Conservation (phyloP, 176 grass and related monocot genomes). For the Ampelocalamus luodianensis region DNA sequence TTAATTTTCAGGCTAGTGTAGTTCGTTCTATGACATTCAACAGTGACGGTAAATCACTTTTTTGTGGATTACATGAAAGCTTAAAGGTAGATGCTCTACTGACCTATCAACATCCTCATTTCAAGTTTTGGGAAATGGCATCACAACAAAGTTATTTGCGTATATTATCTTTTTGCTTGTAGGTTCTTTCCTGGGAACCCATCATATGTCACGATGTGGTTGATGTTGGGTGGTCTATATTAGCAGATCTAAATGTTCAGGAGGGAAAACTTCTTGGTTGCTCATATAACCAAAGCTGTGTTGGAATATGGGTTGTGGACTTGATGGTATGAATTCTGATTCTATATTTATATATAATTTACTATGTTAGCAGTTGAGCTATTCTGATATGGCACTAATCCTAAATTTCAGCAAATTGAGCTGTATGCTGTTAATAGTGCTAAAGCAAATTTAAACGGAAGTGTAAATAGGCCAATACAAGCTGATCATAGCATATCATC, state of each 20-base stretch:
- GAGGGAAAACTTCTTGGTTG: conserved; percentile 95
- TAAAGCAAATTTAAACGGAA: conserved; percentile 54
- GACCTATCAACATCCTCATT: conserved; percentile 8
- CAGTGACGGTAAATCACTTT: conserved; percentile 78
- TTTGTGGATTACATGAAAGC: conserved; percentile 95
- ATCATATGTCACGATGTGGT: conserved; percentile 76
- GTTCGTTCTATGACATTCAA: conserved; percentile 90
- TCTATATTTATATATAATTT: conserved; percentile 17
- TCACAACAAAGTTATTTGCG: background rate
- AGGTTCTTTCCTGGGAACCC: conserved; percentile 97
- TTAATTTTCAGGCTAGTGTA: conserved; percentile 71
- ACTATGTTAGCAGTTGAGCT: conserved; percentile 32
- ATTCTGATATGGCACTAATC: conserved; percentile 35
- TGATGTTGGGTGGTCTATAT: conserved; percentile 85
- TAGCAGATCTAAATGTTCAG: conserved; percentile 82
- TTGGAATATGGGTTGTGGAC: conserved; percentile 88
- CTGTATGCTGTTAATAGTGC: conserved; percentile 51
- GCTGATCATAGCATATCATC: conserved; percentile 60
- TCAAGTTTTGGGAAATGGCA: background rate
- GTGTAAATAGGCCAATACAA: conserved; percentile 40
- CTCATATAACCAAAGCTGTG: conserved; percentile 89
- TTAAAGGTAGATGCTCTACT: conserved; percentile 71
- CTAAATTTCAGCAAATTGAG: conserved; percentile 66
- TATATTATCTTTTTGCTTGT: conserved; percentile 48
- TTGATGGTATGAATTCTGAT: conserved; percentile 60